Evolutionary conservation across 768 basidiomycete genomes (phyloP).

Genomic region (Rhodotorula graminis): DNA sequence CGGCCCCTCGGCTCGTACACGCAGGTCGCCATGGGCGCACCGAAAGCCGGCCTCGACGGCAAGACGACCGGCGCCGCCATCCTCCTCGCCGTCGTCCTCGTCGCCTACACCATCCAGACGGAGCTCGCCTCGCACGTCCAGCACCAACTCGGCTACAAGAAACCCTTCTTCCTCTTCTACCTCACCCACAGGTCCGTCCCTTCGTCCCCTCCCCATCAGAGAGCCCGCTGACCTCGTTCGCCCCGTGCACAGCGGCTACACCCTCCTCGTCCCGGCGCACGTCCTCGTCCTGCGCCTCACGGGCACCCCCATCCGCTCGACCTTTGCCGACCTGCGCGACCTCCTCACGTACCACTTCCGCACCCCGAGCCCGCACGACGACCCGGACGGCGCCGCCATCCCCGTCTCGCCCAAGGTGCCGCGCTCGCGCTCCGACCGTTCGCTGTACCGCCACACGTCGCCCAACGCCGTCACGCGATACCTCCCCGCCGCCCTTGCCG

Average conservation of each 20-base stretch:
- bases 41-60: neutral
- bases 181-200: slow-evolving; percentile 64
- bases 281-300: slow-evolving; percentile 60
- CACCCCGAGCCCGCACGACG: slow-evolving; percentile 1
- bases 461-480: neutral
- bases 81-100: slow-evolving; percentile 36
- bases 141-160: slow-evolving; percentile 66
- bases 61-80: slow-evolving; percentile 1
- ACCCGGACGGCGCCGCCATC: neutral
- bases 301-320: slow-evolving; percentile 52
- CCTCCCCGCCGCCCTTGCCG: neutral
- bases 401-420: neutral
- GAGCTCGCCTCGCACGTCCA: slow-evolving; percentile 58
- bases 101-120: slow-evolving; percentile 69
- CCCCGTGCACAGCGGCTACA: slow-evolving; percentile 54
- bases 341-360: slow-evolving; percentile 51
- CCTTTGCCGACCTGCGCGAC: slow-evolving; percentile 55
- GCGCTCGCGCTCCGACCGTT: neutral
- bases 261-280: slow-evolving; percentile 76
- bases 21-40: neutral
- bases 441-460: neutral
- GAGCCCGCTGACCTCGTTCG: slow-evolving; percentile 25
- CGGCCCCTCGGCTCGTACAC: too few species aligned
- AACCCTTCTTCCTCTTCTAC: slow-evolving; percentile 75
- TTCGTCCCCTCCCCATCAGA: neutral